A percentile compares a stretch with the other conserved stretches of the same genome.
phyloP scores from a whole-genome alignment of 495 filamentous ascomycete species.

The Aspergillus cristatus region DNA sequence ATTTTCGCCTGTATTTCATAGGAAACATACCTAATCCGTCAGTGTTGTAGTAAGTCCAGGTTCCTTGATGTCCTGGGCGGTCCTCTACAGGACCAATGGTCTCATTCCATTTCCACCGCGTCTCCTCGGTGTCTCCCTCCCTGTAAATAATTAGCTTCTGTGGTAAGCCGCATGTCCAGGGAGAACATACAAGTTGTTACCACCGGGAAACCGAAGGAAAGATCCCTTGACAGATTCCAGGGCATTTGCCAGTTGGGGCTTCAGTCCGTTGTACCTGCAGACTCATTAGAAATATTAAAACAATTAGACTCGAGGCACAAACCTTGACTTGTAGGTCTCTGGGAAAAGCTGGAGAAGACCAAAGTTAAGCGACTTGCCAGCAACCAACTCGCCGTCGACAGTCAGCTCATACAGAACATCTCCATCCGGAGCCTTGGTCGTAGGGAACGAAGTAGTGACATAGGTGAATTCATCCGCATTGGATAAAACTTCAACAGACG shows the following conservation, averaged over 20 bases:
- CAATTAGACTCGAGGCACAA: no score
- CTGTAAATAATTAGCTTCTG: conserved; percentile 5
- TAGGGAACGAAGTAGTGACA: conserved; percentile 17
- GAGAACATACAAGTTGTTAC: conserved; percentile 42
- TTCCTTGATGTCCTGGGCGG: conserved; percentile 45
- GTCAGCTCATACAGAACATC: conserved; percentile 54
- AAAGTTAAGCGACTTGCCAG: conserved; percentile 43
- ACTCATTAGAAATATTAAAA: no score
- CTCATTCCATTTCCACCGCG: conserved; percentile 56
- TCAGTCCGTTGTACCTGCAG: conserved; percentile 44
- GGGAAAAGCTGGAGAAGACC: conserved; percentile 54
- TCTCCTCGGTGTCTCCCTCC: conserved; percentile 37
- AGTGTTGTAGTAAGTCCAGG: conserved; percentile 49
- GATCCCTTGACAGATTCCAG: conserved; percentile 42
- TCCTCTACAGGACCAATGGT: conserved; percentile 52
- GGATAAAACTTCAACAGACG: conserved; percentile 10
- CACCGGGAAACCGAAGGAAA: conserved; percentile 53
- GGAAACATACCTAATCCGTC: conserved; percentile 42
- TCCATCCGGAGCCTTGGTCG: conserved; percentile 41
- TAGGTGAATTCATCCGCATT: conserved; percentile 14
- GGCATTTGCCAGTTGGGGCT: conserved; percentile 45
- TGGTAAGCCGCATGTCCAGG: neutral
- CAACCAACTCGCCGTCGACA: conserved; percentile 35
- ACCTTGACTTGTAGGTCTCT: conserved; percentile 44
- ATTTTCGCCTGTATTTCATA: neutral